Base-by-base conservation (phyloP, 148 eudicot species). In the Silene latifolia region DNA sequence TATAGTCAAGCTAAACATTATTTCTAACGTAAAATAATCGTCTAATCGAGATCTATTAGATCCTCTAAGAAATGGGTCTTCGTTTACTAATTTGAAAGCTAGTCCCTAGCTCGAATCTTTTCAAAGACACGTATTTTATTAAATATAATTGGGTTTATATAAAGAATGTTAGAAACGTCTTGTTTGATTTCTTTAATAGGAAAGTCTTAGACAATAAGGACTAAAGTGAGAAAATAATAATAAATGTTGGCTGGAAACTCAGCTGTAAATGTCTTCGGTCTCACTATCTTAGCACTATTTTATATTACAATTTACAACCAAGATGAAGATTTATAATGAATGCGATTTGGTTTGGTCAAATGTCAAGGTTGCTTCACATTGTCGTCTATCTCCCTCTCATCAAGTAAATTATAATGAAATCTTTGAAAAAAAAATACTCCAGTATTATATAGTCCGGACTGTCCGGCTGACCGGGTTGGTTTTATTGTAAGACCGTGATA, bases 321-420 rank as follows among this genome's bases (percentile, higher is more conserved):
- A 46, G 10, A 53, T 4, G 68, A 18, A 54, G 44, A 75, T 75
- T 19, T 60, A 42, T 3, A 29, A 57, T 5, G 10, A 14, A 61
- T 48, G 58, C 65, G 66, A 60, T 32, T 8, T 39, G 23, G 78
- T 74, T 79, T 62, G 82, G 82, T 79, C 71, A 54, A 42, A 70
- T 69, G 82, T 79, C 82, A 69, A 62, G 48, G 82, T 79, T 74
- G 82, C 82, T 74, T 79, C 27, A 24, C 59, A 62, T 74, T 74
- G 71, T 63, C 64, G 71, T 74, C 18, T 68, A 58, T 79, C 19
- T 72, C 23, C 53, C 32, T 72, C 59, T 73, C 73, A 39, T 39
- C 44, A 39, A 0, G 44, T 39, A 39, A 39, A 7, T 39, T 39
- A 7, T 39, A 39, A 6, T 39, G 44, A 39, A 39, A 39, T 39